Evolutionary conservation across 345 rosid genomes (phyloP), one percentile per base, ranked within the genome.

Genomic region (Eucalyptus erythrocorys): DNA sequence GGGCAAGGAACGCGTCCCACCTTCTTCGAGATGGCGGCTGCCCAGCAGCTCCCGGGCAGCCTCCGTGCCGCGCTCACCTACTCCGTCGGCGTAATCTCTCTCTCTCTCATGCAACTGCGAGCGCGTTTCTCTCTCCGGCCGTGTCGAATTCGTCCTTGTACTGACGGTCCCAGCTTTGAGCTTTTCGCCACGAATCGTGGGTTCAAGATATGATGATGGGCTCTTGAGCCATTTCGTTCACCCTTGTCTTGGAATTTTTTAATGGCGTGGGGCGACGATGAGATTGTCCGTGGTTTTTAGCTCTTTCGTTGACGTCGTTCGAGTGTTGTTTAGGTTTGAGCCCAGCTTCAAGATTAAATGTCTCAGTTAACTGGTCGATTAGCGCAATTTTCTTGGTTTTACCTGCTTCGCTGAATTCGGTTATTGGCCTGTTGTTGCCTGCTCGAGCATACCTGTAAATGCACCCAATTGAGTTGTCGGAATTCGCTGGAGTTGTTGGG

Each of bases 21-120:
- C 88, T 97, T 98, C 98, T 98, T 98, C 90, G 99, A 98, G 96
- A 98, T 98, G 99, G 97, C 99, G 87, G 99, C 99, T 6, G 99
- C 99, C 81, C 99, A 98, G 86, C 99, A 98, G 90, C 99, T 98
- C 57, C 99, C 99, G 15, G 94, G 98, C 92, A 98, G 99, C 92
- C 97, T 98, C 87, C 98, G 99, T 4, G 97, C 97, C 45, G 99
- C 99, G 88, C 96, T 98, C 86, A 94, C 99, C 59, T 98, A 98
- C 91, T 98, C 99, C 48, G 90, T 96, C 85, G 99, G 99, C 86
- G 99, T 98, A 94, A 89, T 87, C 91, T 34, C 89, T 45, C 87
- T 85, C 34, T 85, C 47, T 86, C 5, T 6, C 21, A 1, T 43
- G 0, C 49, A 22, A 84, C 42, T 34, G 8, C 30, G 45, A 49